Base-by-base conservation (phyloP, 2,329 filamentous ascomycete species). In the Penicillium sp. region DNA sequence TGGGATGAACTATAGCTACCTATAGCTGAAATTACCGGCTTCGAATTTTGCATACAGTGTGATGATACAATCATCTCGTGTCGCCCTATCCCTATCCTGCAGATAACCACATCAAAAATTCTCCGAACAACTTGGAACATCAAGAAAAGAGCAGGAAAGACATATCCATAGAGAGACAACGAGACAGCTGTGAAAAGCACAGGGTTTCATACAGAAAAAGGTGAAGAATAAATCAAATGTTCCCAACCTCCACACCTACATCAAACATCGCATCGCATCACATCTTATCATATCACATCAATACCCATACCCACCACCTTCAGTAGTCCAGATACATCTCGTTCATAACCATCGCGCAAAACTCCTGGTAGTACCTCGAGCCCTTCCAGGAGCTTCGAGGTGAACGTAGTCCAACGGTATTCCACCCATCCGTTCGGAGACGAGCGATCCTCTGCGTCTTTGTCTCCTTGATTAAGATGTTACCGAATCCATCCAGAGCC, bases 381-480 rank as follows among this genome's bases (percentile, higher is more conserved):
- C 70, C 73, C 51, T 75, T 76, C 69, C 73, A 75, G 2, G 66
- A 65, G 18, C 69, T 65, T n/a, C 54, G 52, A 18, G 55, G 43
- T 3, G 68, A 67, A 19, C 60, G 67, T 44, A 76, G 54, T 3
- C 75, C 73, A 29, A 76, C 69, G 3, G 69, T 73, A 28, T 60
- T 64, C 74, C 75, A 78, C 11, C 69, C 68, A 11, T 69, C 69
- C 2, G 66, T 56, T 2, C 69, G 68, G 23, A 77, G 54, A 19
- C 74, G 66, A 3, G 47, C 49, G 48, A 75, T 75, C 9, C 70
- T 64, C 54, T 71, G 65, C 47, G 65, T 56, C 53, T 65, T 71
- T 4, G 61, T 74, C 55, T 77, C 74, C 16, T 62, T 65, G 16
- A 55, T 40, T 9, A 58, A 42, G 2, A 59, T 45, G 33, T 63